phyloP scores from a whole-genome alignment of 805 yeast species.

The Saturnispora mendoncae region DNA sequence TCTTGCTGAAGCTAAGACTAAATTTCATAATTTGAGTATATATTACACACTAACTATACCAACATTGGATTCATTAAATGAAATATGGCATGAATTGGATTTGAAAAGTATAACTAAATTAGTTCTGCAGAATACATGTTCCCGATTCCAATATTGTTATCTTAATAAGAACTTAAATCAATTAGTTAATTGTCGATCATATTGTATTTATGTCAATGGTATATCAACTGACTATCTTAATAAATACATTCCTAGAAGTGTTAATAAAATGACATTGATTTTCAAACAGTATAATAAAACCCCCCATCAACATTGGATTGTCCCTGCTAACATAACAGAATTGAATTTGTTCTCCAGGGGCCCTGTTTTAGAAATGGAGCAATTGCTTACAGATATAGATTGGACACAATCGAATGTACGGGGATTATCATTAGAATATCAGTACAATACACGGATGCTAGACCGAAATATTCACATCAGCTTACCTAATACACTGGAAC shows the following conservation, averaged over 20 bases:
- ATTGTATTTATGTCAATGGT: constrained; percentile 8
- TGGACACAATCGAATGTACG: constrained; percentile 8
- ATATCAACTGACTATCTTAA: constrained; percentile 8
- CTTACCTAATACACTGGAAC: constrained; percentile 7
- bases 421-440: constrained; percentile 8
- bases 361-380: constrained; percentile 6
- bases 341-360: constrained; percentile 8
- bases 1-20: neutral
- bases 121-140: constrained; percentile 7
- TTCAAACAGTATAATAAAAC: constrained; percentile 8
- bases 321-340: constrained; percentile 1
- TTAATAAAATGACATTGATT: constrained; percentile 5
- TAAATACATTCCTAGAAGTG: constrained; percentile 5
- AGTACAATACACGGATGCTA: constrained; percentile 5
- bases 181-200: constrained; percentile 1
- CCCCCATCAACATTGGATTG: neutral
- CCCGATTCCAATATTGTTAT: constrained; percentile 7
- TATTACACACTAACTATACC: constrained; percentile 8
- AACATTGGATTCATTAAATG: constrained; percentile 6
- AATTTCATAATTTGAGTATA: neutral
- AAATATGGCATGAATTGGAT: constrained; percentile 1
- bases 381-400: constrained; percentile 3
- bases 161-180: neutral
- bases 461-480: constrained; percentile 3
- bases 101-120: constrained; percentile 1